Percentiles rank a stretch among this genome's conserved stretches.
These are phyloP conservation scores for Phytophthora hibernalis DNA, from an alignment of 352 stramenopile species.

Conservation along the genomic window DNA sequence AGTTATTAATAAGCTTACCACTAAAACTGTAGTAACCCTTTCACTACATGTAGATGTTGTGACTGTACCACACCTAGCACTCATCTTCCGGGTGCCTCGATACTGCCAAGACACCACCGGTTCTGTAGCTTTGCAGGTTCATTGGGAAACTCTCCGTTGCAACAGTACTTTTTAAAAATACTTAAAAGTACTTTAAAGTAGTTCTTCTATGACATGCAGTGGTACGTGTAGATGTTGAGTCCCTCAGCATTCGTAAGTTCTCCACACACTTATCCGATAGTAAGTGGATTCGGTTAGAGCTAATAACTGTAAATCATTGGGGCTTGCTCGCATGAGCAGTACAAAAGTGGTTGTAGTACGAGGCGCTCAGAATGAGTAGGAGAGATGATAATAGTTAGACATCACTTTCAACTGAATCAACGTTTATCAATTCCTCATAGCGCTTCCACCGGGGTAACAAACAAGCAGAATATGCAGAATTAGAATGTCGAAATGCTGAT, in stretches of 20 bases:
- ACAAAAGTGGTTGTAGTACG: constrained; percentile 4
- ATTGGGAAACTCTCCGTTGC: too few species aligned
- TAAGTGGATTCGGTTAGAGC: constrained; percentile 85
- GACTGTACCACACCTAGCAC: too few species aligned
- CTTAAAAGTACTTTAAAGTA: too few species aligned
- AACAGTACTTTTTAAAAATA: too few species aligned
- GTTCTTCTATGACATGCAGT: too few species aligned
- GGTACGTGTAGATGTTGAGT: too few species aligned
- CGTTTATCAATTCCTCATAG: constrained; percentile 50
- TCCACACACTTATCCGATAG: constrained; percentile 73
- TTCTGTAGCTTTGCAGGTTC: too few species aligned
- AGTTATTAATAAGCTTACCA: too few species aligned
- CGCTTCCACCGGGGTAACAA: constrained; percentile 17
- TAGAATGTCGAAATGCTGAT: constrained; percentile 86
- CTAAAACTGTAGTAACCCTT: too few species aligned
- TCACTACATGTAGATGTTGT: too few species aligned
- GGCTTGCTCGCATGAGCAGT: constrained; percentile 5
- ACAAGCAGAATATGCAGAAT: constrained; percentile 6
- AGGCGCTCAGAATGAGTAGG: constrained; percentile 78
- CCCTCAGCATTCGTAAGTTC: constrained; percentile 55
- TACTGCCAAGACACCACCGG: too few species aligned
- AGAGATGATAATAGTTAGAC: constrained; percentile 70
- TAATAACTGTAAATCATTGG: constrained; percentile 91
- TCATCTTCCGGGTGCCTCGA: too few species aligned
- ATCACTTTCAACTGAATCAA: constrained; percentile 54